A percentile compares a stretch with the other conserved stretches of the same genome.
phyloP scores from a whole-genome alignment of 805 yeast species.

The Metschnikowia colocasiae region DNA sequence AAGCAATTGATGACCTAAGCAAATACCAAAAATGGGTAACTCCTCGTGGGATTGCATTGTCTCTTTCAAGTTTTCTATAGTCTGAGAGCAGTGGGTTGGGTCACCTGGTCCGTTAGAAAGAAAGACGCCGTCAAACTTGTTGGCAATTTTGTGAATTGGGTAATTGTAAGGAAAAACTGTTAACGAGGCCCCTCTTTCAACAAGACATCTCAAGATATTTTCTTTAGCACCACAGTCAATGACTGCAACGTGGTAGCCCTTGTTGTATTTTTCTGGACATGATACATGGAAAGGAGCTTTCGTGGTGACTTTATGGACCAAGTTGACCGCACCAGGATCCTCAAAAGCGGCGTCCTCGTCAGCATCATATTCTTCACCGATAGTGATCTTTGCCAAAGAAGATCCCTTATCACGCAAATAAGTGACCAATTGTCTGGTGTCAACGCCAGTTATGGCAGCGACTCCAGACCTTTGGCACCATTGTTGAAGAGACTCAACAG shows the following conservation, averaged over 20 bases:
- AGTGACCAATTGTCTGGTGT: conserved; percentile 90
- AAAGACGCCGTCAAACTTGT: conserved; percentile 91
- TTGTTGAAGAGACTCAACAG: conserved; percentile 88
- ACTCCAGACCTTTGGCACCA: conserved; percentile 98
- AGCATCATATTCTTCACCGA: conserved; percentile 89
- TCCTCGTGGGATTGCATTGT: conserved; percentile 57
- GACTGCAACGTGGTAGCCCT: conserved; percentile 76
- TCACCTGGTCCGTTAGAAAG: conserved; percentile 99
- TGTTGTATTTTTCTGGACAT: conserved; percentile 52
- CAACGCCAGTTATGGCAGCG: conserved; percentile 93
- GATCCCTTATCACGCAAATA: conserved; percentile 96
- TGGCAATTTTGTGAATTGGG: conserved; percentile 86
- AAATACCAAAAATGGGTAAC: conserved; percentile 95
- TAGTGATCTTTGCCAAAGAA: conserved; percentile 81
- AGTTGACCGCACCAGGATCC: conserved; percentile 85
- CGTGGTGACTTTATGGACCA: conserved; percentile 92
- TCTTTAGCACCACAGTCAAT: conserved; percentile 98
- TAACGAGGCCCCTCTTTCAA: conserved; percentile 90
- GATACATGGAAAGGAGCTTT: conserved; percentile 90
- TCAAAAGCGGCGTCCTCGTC: conserved; percentile 86
- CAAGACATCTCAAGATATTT: conserved; percentile 90
- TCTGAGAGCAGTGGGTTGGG: conserved; percentile 78
- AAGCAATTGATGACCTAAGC: conserved; percentile 94
- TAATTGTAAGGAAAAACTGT: conserved; percentile 96
- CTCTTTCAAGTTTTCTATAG: conserved; percentile 61